Conservation (phyloP, 2,329 filamentous ascomycete species). For the Stromatinia cepivora region DNA sequence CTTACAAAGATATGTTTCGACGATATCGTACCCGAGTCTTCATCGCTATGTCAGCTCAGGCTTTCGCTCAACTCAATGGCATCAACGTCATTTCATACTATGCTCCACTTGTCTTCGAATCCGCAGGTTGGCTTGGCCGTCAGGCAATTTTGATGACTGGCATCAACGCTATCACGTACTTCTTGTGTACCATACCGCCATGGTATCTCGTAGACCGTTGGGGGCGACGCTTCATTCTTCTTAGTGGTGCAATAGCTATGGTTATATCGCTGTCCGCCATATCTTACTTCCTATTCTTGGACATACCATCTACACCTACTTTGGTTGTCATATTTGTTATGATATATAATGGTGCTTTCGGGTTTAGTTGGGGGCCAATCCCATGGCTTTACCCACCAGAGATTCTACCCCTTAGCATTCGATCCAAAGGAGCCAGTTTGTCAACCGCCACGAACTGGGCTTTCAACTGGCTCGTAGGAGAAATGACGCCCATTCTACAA, state of each 20-base stretch:
- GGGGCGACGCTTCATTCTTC: constrained; percentile 84
- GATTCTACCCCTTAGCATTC: constrained; percentile 93
- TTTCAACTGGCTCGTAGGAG: constrained; percentile 95
- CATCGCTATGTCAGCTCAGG: constrained; percentile 98
- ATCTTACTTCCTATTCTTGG: constrained; percentile 92
- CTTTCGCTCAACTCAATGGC: constrained; percentile 91
- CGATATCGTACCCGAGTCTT: constrained; percentile 90
- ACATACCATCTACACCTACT: constrained; percentile 73
- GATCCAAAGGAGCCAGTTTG: constrained; percentile 93
- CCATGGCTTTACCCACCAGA: constrained; percentile 99
- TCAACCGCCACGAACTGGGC: constrained; percentile 98
- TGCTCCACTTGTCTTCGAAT: constrained; percentile 92
- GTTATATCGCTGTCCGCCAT: constrained; percentile 82
- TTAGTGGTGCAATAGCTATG: constrained; percentile 90
- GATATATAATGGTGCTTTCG: constrained; percentile 97
- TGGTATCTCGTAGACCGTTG: constrained; percentile 96
- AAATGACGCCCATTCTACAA: constrained; percentile 91
- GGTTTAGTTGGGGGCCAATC: constrained; percentile 96
- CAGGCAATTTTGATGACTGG: constrained; percentile 95
- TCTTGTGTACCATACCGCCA: constrained; percentile 88
- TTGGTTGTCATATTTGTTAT: constrained; percentile 94
- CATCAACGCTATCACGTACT: constrained; percentile 89
- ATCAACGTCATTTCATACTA: constrained; percentile 99
- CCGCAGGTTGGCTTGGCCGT: constrained; percentile 91
- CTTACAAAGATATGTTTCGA: constrained; percentile 92